Evolutionary conservation across 2,329 filamentous ascomycete species (phyloP).

Genomic region (Penicillium sp.): DNA sequence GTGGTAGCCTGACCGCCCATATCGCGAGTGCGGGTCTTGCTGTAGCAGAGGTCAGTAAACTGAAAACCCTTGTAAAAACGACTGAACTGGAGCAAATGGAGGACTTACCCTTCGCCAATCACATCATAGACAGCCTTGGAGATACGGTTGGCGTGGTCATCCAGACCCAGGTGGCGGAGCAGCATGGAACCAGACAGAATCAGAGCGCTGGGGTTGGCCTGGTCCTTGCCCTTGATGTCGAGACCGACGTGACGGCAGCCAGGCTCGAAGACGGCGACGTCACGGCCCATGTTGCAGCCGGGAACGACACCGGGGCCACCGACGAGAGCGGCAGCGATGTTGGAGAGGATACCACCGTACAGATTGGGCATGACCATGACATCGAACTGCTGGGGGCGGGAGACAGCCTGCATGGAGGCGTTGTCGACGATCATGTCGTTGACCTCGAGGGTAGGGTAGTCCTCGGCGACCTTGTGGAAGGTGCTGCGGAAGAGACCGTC

Average conservation of each 20-base stretch:
- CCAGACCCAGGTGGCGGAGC: conserved; percentile 91
- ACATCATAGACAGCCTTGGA: conserved; percentile 76
- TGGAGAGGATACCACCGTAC: conserved; percentile 98
- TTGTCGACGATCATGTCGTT: conserved; percentile 99
- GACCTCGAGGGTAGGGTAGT: conserved; percentile 92
- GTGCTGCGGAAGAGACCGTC: conserved; percentile 98
- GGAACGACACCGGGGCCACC: conserved; percentile 96
- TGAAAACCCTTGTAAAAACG: neutral
- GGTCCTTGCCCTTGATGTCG: conserved; percentile 99
- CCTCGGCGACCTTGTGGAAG: conserved; percentile 88
- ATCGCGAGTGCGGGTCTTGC: conserved; percentile 85
- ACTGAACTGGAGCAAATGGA: neutral
- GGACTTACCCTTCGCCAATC: conserved; percentile 83
- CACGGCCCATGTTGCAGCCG: conserved; percentile 99
- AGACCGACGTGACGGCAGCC: conserved; percentile 99
- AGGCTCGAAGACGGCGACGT: conserved; percentile 97
- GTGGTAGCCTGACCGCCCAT: conserved; percentile 92
- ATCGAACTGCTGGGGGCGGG: conserved; percentile 95
- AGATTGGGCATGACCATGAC: conserved; percentile 99
- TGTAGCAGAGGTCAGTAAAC: conserved; percentile 39
- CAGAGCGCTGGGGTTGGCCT: conserved; percentile 96
- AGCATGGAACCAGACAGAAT: conserved; percentile 96
- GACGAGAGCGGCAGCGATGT: conserved; percentile 96
- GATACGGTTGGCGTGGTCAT: conserved; percentile 98
- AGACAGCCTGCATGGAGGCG: conserved; percentile 98